Percentiles rank a stretch among this genome's conserved stretches.
Conservation (phyloP, 352 stramenopile genomes). For the Phytophthora ramorum region DNA sequence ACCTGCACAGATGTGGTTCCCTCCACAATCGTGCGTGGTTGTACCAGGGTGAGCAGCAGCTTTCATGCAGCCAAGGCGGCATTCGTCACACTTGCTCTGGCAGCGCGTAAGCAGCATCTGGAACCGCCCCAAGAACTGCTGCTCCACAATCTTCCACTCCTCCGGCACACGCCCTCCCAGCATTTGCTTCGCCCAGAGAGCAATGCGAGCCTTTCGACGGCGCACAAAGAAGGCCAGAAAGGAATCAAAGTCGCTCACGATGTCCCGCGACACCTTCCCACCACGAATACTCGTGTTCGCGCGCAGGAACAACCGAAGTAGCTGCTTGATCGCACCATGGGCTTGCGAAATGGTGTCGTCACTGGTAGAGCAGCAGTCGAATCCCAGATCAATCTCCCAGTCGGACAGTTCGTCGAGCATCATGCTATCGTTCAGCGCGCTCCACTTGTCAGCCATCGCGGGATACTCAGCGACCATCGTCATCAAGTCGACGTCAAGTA, state of each 20-base stretch:
- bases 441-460: constrained; percentile 48
- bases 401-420: constrained; percentile 44
- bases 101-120: constrained; percentile 66
- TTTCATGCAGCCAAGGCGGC: constrained; percentile 73
- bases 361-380: constrained; percentile 31
- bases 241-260: constrained; percentile 57
- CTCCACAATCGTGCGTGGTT: constrained; percentile 57
- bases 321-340: constrained; percentile 28
- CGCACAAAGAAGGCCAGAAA: constrained; percentile 68
- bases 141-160: constrained; percentile 57
- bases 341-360: constrained; percentile 26
- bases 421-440: constrained; percentile 7
- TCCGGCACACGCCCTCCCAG: constrained; percentile 50
- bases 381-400: constrained; percentile 54
- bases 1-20: constrained; percentile 50
- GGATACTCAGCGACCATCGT: constrained; percentile 42
- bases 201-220: constrained; percentile 58
- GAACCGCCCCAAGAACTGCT: constrained; percentile 52
- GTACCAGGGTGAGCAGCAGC: constrained; percentile 40
- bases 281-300: constrained; percentile 4
- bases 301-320: constrained; percentile 46
- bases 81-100: constrained; percentile 56
- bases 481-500: constrained; percentile 39
- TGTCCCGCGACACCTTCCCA: constrained; percentile 28
- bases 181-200: constrained; percentile 46